phyloP scores from a whole-genome alignment of 2,329 filamentous ascomycete genomes.

The Nemania sp. region DNA sequence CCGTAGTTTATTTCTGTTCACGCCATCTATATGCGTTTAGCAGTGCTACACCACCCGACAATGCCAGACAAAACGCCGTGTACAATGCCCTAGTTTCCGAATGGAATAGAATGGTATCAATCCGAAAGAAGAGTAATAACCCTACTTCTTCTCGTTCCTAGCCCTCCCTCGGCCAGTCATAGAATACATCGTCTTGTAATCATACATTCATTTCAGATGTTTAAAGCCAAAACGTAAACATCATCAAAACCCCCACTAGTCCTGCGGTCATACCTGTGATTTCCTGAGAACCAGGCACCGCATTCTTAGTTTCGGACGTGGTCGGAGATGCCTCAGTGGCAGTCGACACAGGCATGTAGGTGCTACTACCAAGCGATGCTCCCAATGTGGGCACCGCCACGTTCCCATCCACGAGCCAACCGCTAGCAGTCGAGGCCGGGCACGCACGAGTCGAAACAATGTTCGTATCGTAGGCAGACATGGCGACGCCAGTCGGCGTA shows the following conservation, averaged over 20 bases:
- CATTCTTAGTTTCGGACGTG: slow-evolving; percentile 54
- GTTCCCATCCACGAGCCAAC: slow-evolving; percentile 80
- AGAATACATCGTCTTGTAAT: slow-evolving; percentile 18
- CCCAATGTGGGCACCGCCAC: slow-evolving; percentile 77
- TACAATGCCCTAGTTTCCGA: slow-evolving; percentile 26
- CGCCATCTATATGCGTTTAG: slow-evolving; percentile 16
- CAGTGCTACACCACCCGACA: slow-evolving; percentile 12
- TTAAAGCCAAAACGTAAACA: slow-evolving; percentile 64
- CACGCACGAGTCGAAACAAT: slow-evolving; percentile 74
- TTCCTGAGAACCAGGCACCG: slow-evolving; percentile 60
- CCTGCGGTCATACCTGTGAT: slow-evolving; percentile 64
- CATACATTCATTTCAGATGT: slow-evolving; percentile 8
- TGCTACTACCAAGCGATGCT: slow-evolving; percentile 57
- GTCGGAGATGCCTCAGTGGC: slow-evolving; percentile 39
- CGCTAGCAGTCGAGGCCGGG: slow-evolving; percentile 74
- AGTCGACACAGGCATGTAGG: slow-evolving; percentile 46
- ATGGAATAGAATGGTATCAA: slow-evolving; percentile 21
- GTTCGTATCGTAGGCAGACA: slow-evolving; percentile 72
- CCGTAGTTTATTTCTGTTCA: slow-evolving; percentile 11
- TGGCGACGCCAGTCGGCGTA: slow-evolving; percentile 74
- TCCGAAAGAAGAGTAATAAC: not conserved
- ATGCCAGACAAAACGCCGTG: slow-evolving; percentile 25
- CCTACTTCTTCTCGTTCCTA: not conserved
- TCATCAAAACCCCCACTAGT: slow-evolving; percentile 63
- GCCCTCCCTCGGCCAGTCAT: not conserved